Evolutionary conservation across 345 rosid species (phyloP).

Genomic region (Hevea brasiliensis): DNA sequence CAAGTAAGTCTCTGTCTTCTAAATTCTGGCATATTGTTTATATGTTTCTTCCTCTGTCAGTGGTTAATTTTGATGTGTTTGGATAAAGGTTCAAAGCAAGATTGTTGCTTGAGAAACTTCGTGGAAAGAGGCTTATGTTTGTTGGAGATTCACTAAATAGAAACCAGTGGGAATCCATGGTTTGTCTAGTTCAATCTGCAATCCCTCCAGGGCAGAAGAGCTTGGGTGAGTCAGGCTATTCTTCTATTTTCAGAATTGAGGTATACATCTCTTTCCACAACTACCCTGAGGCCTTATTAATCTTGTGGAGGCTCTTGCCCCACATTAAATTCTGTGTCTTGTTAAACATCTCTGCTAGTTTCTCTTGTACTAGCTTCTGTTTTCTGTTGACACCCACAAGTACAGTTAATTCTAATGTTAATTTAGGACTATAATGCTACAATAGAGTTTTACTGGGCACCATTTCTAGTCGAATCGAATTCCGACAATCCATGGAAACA

Average conservation of each 20-base stretch:
- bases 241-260: conserved; percentile 41
- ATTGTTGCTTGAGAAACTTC: conserved; percentile 52
- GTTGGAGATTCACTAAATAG: conserved; percentile 66
- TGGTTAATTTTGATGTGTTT: neutral
- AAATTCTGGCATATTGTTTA: neutral
- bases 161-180: conserved; percentile 68
- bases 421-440: conserved; percentile 59
- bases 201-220: conserved; percentile 41
- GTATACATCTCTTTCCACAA: conserved; percentile 19
- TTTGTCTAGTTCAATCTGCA: conserved; percentile 60
- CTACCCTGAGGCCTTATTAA: no score
- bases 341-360: neutral
- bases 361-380: neutral
- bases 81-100: conserved; percentile 50
- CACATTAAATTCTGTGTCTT: no score
- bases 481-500: conserved; percentile 57
- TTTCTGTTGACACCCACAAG: neutral
- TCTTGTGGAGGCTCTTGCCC: no score
- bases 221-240: conserved; percentile 36
- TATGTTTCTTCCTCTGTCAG: neutral
- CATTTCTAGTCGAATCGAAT: conserved; percentile 62
- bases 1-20: conserved; percentile 6
- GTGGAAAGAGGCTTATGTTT: conserved; percentile 64
- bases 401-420: neutral
- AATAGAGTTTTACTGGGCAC: conserved; percentile 68